Percentiles rank a stretch among this genome's conserved stretches.
Conservation (phyloP, 345 rosid genomes). For the Limnanthes douglasii region DNA sequence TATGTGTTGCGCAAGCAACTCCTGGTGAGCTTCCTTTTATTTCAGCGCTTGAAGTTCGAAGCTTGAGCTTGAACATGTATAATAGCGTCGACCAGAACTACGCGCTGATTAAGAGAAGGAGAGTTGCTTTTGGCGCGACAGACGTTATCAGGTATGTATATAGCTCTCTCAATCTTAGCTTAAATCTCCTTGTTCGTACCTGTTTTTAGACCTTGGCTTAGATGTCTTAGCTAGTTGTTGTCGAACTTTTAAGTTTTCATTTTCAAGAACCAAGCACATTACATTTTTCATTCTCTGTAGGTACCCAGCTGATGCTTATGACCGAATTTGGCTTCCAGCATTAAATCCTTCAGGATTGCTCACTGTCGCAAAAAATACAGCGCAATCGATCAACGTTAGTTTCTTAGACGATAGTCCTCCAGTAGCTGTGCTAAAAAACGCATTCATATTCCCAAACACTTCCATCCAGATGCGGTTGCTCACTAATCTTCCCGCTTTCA, state of each 20-base stretch:
- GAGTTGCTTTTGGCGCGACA: slow-evolving; percentile 9
- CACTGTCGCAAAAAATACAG: slow-evolving; percentile 8
- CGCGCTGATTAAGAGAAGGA: slow-evolving; percentile 7
- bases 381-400: neutral
- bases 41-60: slow-evolving; percentile 11
- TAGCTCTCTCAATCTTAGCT: too few relatives aligned
- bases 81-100: slow-evolving; percentile 9
- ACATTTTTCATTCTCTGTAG: slow-evolving; percentile 6
- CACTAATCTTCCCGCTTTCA: slow-evolving; percentile 10
- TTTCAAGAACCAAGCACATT: too few relatives aligned
- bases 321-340: slow-evolving; percentile 27
- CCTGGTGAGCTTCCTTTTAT: slow-evolving; percentile 10
- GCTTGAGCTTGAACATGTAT: slow-evolving; percentile 9
- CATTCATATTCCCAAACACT: slow-evolving; percentile 12
- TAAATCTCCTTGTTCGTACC: too few relatives aligned
- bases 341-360: neutral
- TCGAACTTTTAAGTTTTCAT: too few relatives aligned
- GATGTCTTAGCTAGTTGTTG: too few relatives aligned
- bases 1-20: slow-evolving; percentile 9
- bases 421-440: slow-evolving; percentile 14
- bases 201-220: too few relatives aligned
- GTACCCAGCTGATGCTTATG: slow-evolving; percentile 13
- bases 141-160: slow-evolving; percentile 10
- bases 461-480: slow-evolving; percentile 1
- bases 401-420: slow-evolving; percentile 25